These are phyloP conservation scores for Mycogone perniciosa DNA, from an alignment of 2,329 filamentous ascomycete species.

Conservation along the genomic window DNA sequence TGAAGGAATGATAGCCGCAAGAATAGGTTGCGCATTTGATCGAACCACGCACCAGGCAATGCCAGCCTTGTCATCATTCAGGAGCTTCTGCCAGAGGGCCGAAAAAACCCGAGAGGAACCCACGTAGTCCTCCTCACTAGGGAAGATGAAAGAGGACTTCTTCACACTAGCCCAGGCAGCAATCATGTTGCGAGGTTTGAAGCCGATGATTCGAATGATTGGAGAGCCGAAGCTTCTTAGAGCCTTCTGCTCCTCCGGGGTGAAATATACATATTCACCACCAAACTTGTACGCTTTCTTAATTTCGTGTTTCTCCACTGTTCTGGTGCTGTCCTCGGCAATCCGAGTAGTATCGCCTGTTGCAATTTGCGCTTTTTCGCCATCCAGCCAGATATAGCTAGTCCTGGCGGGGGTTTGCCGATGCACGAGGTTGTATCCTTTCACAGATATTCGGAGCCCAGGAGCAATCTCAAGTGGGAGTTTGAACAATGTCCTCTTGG, in stretches of 20 bases:
- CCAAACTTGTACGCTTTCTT: constrained; percentile 96
- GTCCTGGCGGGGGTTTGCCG: constrained; percentile 73
- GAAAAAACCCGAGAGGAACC: constrained; percentile 92
- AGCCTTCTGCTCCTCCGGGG: constrained; percentile 71
- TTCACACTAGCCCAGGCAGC: constrained; percentile 80
- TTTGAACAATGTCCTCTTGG: constrained; percentile 79
- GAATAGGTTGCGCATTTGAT: constrained; percentile 67
- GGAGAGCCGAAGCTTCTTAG: constrained; percentile 77
- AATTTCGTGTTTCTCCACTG: constrained; percentile 73
- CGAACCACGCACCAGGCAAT: constrained; percentile 87
- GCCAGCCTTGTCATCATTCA: constrained; percentile 72
- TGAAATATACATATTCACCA: constrained; percentile 81
- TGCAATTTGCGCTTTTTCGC: constrained; percentile 78
- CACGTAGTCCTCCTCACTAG: constrained; percentile 81
- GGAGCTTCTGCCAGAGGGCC: constrained; percentile 79
- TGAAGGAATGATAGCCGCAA: constrained; percentile 78
- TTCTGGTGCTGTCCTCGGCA: constrained; percentile 69
- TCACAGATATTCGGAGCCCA: constrained; percentile 78
- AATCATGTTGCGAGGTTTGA: constrained; percentile 72
- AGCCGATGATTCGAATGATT: constrained; percentile 83
- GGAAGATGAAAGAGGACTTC: constrained; percentile 88
- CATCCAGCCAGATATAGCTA: constrained; percentile 81
- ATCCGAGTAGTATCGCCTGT: constrained; percentile 66
- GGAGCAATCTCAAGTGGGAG: constrained; percentile 85
- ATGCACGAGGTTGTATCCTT: constrained; percentile 86